Conservation (phyloP, 208 protist species). For the Leishmania turanica region DNA sequence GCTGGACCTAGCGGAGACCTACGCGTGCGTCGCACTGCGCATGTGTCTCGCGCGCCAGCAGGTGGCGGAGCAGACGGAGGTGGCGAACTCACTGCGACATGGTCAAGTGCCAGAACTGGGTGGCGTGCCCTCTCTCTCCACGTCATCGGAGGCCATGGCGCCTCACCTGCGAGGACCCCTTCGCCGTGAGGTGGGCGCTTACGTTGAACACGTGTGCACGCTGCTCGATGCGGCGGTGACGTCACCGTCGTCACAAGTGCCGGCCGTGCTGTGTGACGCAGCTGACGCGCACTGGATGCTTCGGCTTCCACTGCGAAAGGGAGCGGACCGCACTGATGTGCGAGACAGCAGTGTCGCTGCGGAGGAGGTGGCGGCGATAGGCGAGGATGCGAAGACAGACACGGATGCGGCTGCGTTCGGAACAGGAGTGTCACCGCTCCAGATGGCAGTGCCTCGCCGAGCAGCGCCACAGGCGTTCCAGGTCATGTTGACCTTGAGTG, state of each 20-base stretch:
- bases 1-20: slow-evolving; percentile 20
- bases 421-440: neutral
- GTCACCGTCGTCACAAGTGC: slow-evolving; percentile 27
- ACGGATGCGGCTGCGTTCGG: neutral
- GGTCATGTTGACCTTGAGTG: neutral
- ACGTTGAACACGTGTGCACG: slow-evolving; percentile 7
- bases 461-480: slow-evolving; percentile 12
- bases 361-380: neutral
- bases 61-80: neutral
- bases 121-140: neutral
- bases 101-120: neutral
- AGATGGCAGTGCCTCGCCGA: neutral
- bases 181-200: slow-evolving; percentile 6
- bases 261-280: slow-evolving; percentile 37
- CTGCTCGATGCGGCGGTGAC: neutral
- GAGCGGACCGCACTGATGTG: neutral
- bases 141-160: neutral
- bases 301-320: slow-evolving; percentile 6
- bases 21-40: slow-evolving; percentile 8
- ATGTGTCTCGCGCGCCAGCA: slow-evolving; percentile 15
- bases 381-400: neutral
- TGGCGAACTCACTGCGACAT: neutral
- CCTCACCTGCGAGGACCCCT: slow-evolving; percentile 6
- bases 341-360: neutral
- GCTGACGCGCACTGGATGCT: slow-evolving; percentile 71